Evolutionary conservation across 371 early-diverging fungal species (phyloP).

Genomic region (Entomophthora muscae): DNA sequence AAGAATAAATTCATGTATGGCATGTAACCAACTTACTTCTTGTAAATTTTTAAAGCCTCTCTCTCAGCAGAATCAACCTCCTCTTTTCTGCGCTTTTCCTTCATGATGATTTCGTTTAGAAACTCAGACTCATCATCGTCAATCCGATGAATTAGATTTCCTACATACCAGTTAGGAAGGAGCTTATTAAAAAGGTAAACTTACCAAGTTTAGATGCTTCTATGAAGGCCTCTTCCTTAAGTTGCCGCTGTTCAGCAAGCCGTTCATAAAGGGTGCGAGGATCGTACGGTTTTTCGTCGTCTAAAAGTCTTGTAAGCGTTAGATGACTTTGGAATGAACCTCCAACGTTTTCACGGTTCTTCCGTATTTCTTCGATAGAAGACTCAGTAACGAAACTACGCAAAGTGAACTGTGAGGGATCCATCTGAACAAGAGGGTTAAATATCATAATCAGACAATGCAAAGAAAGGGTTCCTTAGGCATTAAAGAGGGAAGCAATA

Average conservation of each 20-base stretch:
- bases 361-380: not conserved
- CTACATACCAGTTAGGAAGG: not conserved
- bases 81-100: not conserved
- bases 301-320: not conserved
- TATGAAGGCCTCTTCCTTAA: constrained; percentile 3
- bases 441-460: too few relatives aligned
- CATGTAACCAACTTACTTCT: not conserved
- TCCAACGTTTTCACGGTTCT: not conserved
- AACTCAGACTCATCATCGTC: constrained; percentile 11
- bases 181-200: not conserved
- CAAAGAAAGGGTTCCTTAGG: too few relatives aligned
- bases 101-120: not conserved
- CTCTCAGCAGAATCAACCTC: not conserved
- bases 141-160: constrained; percentile 11
- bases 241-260: constrained; percentile 2
- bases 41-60: not conserved
- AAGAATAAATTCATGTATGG: not conserved
- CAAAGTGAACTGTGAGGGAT: not conserved
- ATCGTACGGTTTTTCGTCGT: constrained; percentile 2
- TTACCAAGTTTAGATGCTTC: constrained; percentile 9
- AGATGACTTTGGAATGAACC: not conserved
- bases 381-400: not conserved
- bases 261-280: constrained; percentile 8
- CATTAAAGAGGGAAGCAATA: too few relatives aligned
- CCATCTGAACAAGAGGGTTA: too few relatives aligned